Conservation (phyloP, 257 asterid genomes). For the Solanum chilense region DNA sequence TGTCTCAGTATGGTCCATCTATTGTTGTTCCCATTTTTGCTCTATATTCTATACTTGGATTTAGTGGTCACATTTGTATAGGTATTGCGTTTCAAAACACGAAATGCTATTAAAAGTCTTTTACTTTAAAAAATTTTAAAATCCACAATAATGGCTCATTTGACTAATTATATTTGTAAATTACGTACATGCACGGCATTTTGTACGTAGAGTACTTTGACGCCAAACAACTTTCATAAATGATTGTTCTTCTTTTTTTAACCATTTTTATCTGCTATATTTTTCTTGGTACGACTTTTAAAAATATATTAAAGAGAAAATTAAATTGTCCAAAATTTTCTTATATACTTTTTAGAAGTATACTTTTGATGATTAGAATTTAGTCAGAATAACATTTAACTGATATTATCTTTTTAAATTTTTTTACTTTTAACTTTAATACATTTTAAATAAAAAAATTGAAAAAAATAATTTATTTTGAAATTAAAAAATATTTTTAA, state of each 20-base stretch:
- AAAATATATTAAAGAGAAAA: too few species aligned
- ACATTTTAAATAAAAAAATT: too few species aligned
- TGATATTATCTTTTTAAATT: too few species aligned
- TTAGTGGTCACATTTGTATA: neutral
- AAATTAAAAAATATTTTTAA: too few species aligned
- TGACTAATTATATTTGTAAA: neutral
- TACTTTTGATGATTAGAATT: too few species aligned
- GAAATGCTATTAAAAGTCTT: neutral
- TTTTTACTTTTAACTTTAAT: too few species aligned
- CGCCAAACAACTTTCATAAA: neutral
- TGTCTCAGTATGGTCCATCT: neutral
- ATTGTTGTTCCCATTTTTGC: neutral
- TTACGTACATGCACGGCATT: neutral
- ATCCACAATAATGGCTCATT: neutral
- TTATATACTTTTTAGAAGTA: neutral
- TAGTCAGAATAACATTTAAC: fast-evolving
- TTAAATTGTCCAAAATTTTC: neutral
- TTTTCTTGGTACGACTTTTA: neutral
- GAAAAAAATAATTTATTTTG: too few species aligned
- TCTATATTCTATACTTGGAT: neutral
- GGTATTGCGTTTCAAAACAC: neutral
- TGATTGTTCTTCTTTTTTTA: neutral
- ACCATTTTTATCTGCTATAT: neutral
- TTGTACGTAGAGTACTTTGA: neutral
- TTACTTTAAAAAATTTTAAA: neutral